Conservation (phyloP, 306 rosid genomes). For the Canavalia ensiformis region DNA sequence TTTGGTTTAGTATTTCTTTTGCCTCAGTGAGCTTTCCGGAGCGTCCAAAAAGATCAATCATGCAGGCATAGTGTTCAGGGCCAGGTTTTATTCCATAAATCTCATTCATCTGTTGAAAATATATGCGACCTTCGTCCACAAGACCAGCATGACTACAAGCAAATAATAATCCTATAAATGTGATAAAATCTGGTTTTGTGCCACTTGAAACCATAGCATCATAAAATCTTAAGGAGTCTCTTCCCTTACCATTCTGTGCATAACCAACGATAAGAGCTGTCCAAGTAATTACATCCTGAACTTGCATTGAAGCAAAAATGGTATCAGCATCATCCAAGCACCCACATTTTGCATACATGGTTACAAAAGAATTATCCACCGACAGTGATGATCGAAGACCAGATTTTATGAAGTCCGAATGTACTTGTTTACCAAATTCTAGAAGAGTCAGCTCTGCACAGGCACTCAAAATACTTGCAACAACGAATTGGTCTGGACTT, state of each 20-base stretch:
- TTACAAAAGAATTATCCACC: conserved; percentile 77
- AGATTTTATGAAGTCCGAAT: conserved; percentile 70
- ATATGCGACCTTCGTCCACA: conserved; percentile 63
- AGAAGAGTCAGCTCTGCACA: conserved; percentile 81
- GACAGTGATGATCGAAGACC: conserved; percentile 70
- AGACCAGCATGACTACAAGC: conserved; percentile 98
- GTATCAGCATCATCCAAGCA: conserved; percentile 78
- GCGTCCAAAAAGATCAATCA: conserved; percentile 92
- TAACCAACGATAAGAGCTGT: conserved; percentile 93
- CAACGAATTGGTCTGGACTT: conserved; percentile 69
- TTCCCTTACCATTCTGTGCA: conserved; percentile 90
- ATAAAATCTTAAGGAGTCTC: conserved; percentile 76
- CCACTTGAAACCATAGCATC: conserved; percentile 77
- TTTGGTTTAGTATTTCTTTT: conserved; percentile 63
- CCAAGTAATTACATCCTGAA: conserved; percentile 78
- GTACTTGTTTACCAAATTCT: conserved; percentile 86
- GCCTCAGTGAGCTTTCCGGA: conserved; percentile 78
- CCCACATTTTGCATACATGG: conserved; percentile 95
- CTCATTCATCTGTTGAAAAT: conserved; percentile 73
- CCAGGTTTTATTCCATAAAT: conserved; percentile 84
- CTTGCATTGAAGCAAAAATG: conserved; percentile 72
- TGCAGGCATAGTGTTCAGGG: conserved; percentile 84
- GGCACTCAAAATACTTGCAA: conserved; percentile 83
- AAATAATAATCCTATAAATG: conserved; percentile 87
- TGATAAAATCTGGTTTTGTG: conserved; percentile 79